These are phyloP conservation scores for Lanmaoa rubissima DNA, from an alignment of 768 basidiomycete species.

Conservation along the genomic window DNA sequence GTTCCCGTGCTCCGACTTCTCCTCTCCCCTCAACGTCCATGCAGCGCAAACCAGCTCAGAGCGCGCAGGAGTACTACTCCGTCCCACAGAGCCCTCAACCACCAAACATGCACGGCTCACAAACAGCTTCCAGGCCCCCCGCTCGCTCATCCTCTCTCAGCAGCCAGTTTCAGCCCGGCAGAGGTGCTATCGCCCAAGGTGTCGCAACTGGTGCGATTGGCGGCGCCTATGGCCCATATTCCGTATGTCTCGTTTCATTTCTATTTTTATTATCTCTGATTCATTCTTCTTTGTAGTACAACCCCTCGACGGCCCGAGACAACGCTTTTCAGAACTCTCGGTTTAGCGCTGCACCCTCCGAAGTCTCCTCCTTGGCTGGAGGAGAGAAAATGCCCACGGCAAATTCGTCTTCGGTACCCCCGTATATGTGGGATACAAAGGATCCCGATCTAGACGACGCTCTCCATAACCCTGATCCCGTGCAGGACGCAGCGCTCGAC, in stretches of 20 bases:
- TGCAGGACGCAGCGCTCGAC: constrained; percentile 60
- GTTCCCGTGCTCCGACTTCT: constrained; percentile 10
- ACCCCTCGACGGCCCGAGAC: constrained; percentile 43
- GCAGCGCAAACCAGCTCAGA: constrained; percentile 44
- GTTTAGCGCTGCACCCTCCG: constrained; percentile 57
- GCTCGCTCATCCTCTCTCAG: constrained; percentile 28
- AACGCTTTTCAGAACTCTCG: constrained; percentile 49
- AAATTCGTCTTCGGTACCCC: constrained; percentile 62
- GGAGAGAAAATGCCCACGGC: constrained; percentile 38
- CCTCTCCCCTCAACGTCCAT: constrained; percentile 25
- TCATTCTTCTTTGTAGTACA: constrained; percentile 44
- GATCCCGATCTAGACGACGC: constrained; percentile 89
- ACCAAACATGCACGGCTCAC: constrained; percentile 29
- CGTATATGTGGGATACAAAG: constrained; percentile 72
- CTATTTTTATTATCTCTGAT: background rate
- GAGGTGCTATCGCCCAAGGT: constrained; percentile 64
- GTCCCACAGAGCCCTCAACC: constrained; percentile 63
- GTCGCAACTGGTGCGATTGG: constrained; percentile 82
- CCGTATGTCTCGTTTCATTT: constrained; percentile 46
- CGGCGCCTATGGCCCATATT: constrained; percentile 81
- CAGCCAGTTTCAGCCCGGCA: constrained; percentile 36
- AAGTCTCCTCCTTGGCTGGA: constrained; percentile 39
- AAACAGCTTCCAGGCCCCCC: constrained; percentile 24
- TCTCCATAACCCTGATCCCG: constrained; percentile 83
- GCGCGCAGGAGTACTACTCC: constrained; percentile 58